Evolutionary conservation across 1,284 basidiomycete genomes (phyloP), one percentile per base, ranked within the genome.

Genomic region (Apiotrichum laibachii): DNA sequence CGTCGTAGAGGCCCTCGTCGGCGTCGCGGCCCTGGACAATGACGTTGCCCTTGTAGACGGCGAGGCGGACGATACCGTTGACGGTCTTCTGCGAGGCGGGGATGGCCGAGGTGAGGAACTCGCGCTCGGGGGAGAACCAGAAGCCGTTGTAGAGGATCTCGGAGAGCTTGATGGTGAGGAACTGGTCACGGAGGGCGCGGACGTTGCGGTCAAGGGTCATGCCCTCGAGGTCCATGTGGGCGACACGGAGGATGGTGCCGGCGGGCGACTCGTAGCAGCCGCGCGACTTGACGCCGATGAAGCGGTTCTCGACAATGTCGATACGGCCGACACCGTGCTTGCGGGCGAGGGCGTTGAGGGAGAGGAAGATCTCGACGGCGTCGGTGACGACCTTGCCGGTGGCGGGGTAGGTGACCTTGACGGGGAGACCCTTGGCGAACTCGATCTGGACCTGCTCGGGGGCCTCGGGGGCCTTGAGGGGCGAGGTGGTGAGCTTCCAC

Each of bases 251-350:
- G 80, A 99, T 97, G 59, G 94, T 97, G 48, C 92, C 95, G 21
- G 87, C 95, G 19, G 95, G 95, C 9, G 90, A 89, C 80, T 99
- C 95, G 83, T 99, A 99, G 82, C 96, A 99, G 40, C 95, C 95
- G 57, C 95, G 90, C 57, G 90, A 93, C 82, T 99, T 99, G 78
- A 99, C 94, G 64, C 95, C 95, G 77, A 99, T 98, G 83, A 97
- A 98, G 57, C 95, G 86, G 83, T 99, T 99, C 82, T 99, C 95
- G 72, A 99, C 96, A 76, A 99, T 98, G 80, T 99, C 95, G 80
- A 97, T 89, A 63, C 95, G 87, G 50, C 95, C 94, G 67, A 99
- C 85, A 69, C 94, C 96, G 81, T 99, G 93, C 76, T 90, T 92
- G 69, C 95, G 85, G 35, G 90, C 95, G 63, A 98, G 86, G 6